These are phyloP conservation scores for Septoria petroselini DNA, from an alignment of 2,329 filamentous ascomycete genomes.

Conservation along the genomic window DNA sequence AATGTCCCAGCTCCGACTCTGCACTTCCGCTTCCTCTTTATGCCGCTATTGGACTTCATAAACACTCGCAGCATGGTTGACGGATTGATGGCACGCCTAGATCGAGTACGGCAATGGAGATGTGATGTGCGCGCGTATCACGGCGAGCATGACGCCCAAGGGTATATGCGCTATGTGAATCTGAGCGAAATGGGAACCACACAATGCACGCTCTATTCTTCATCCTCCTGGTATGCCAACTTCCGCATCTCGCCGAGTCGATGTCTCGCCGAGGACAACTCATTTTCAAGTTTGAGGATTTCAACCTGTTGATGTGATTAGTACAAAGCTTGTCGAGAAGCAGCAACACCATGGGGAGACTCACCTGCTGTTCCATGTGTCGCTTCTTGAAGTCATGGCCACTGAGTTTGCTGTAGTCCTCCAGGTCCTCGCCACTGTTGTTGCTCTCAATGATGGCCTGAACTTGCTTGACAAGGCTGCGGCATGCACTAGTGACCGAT, in stretches of 20 bases:
- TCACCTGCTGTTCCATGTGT: conserved; percentile 99
- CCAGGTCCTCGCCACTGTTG: conserved; percentile 66
- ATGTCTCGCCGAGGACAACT: conserved; percentile 72
- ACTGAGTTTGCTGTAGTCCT: conserved; percentile 81
- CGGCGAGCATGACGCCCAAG: conserved; percentile 2
- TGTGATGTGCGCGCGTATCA: too few species aligned
- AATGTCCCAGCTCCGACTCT: conserved; percentile 18
- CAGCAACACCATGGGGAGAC: conserved; percentile 34
- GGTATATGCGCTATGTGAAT: neutral
- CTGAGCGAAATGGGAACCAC: neutral
- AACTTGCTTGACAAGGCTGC: conserved; percentile 84
- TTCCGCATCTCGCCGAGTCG: conserved; percentile 96
- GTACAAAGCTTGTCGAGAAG: conserved; percentile 5
- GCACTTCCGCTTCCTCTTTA: too few species aligned
- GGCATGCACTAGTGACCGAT: conserved; percentile 84
- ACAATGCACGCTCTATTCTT: conserved; percentile 16
- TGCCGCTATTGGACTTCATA: too few species aligned
- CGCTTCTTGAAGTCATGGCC: conserved; percentile 96
- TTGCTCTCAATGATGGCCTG: conserved; percentile 90
- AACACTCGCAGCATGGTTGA: too few species aligned
- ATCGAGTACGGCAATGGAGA: too few species aligned
- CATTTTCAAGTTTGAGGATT: conserved; percentile 92
- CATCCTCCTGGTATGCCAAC: conserved; percentile 84
- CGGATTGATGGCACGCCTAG: too few species aligned
- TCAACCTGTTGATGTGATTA: conserved; percentile 66